phyloP scores from a whole-genome alignment of 176 grass and related monocot genomes.

The Oryza brachyantha region DNA sequence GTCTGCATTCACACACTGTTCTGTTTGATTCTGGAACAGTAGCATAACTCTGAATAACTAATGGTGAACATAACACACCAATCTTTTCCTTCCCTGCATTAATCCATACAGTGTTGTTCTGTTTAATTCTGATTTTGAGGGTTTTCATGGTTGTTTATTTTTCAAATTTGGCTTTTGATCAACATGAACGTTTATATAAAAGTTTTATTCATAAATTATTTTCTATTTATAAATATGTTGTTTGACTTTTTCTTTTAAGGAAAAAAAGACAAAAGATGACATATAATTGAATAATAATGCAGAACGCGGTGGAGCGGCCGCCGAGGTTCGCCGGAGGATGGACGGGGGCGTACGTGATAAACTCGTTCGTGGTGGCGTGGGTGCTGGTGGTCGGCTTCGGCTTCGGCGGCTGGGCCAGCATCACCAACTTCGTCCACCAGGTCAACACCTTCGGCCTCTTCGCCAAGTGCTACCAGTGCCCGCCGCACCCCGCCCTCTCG shows the following conservation, averaged over 20 bases:
- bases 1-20: neutral
- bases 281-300: too few species aligned
- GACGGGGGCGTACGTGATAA: slow-evolving; percentile 79
- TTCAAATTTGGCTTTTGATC: too few species aligned
- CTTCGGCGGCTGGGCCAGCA: slow-evolving; percentile 93
- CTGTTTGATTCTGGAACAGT: neutral
- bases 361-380: slow-evolving; percentile 94
- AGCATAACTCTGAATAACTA: neutral
- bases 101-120: too few species aligned
- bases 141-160: too few species aligned
- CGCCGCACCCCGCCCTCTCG: slow-evolving; percentile 29
- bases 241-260: too few species aligned
- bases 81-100: too few species aligned
- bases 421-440: slow-evolving; percentile 91
- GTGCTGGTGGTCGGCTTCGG: slow-evolving; percentile 95
- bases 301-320: slow-evolving; percentile 86
- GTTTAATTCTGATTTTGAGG: too few species aligned
- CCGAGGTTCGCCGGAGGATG: slow-evolving; percentile 67
- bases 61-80: neutral
- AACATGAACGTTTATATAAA: too few species aligned
- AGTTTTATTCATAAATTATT: too few species aligned
- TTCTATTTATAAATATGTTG: too few species aligned
- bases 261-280: too few species aligned
- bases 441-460: slow-evolving; percentile 82
- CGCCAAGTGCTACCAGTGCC: slow-evolving; percentile 96